Evolutionary conservation across 352 stramenopile genomes (phyloP).

Genomic region (Phytopythium mirpurense): DNA sequence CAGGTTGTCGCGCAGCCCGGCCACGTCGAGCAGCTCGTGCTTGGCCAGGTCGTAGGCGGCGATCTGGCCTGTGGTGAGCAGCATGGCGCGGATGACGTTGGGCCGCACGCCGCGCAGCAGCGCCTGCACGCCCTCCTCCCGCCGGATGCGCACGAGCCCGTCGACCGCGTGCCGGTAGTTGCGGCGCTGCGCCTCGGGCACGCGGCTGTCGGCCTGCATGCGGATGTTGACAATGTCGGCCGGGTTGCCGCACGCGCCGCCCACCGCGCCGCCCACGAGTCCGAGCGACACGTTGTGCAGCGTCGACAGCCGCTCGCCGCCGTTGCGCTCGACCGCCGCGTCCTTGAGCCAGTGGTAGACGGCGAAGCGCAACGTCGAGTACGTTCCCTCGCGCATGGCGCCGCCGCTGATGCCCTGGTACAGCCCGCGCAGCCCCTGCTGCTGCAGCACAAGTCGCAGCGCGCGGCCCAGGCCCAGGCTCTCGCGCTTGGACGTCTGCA

Average conservation of each 20-base stretch:
- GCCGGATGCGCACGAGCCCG: constrained; percentile 53
- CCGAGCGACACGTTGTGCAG: constrained; percentile 64
- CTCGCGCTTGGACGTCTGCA: constrained; percentile 76
- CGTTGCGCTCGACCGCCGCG: constrained; percentile 55
- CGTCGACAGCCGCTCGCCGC: constrained; percentile 60
- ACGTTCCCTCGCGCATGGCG: constrained; percentile 77
- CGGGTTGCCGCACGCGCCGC: constrained; percentile 63
- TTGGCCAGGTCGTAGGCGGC: constrained; percentile 81
- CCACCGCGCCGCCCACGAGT: constrained; percentile 62
- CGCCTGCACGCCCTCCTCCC: constrained; percentile 56
- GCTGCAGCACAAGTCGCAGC: constrained; percentile 47
- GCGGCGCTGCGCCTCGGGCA: constrained; percentile 54
- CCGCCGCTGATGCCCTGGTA: constrained; percentile 80
- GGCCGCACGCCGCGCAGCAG: constrained; percentile 69
- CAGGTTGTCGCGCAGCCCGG: constrained; percentile 53
- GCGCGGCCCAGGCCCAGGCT: constrained; percentile 48
- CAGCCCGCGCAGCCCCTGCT: constrained; percentile 62
- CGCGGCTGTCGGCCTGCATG: constrained; percentile 73
- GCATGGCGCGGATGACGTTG: constrained; percentile 83
- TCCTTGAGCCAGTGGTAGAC: constrained; percentile 85
- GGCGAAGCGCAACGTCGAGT: constrained; percentile 81
- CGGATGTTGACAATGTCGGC: constrained; percentile 84
- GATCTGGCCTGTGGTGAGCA: constrained; percentile 80
- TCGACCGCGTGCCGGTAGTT: constrained; percentile 83
- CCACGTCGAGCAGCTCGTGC: constrained; percentile 38